Evolutionary conservation across 306 rosid species (phyloP).

Genomic region (Argentina anserina): DNA sequence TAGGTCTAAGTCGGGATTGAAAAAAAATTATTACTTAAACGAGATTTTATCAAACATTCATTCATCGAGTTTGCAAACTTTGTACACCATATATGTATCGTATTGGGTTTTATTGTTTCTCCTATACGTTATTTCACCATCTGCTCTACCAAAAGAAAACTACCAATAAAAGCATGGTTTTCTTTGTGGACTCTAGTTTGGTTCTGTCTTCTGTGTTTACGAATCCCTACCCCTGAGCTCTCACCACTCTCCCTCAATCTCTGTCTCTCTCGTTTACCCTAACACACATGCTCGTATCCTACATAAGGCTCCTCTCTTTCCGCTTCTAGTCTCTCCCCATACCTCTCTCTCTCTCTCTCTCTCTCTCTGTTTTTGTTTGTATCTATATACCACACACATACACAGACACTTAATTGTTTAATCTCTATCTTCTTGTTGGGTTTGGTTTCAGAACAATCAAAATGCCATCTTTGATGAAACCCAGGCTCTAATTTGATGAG

Average conservation of each 20-base stretch:
- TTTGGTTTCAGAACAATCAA: conserved; percentile 11
- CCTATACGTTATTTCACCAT: neutral
- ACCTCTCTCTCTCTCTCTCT: conserved; percentile 9
- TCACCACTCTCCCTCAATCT: conserved; percentile 11
- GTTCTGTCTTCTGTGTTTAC: conserved; percentile 9
- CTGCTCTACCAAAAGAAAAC: neutral
- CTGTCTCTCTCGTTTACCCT: conserved; percentile 41
- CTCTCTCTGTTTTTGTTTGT: conserved; percentile 8
- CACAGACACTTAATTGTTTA: conserved; percentile 7
- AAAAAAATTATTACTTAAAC: no score
- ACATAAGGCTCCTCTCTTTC: conserved; percentile 43
- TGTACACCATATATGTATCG: no score
- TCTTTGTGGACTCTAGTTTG: neutral
- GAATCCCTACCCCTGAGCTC: conserved; percentile 21
- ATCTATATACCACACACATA: neutral
- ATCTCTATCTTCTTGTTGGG: conserved; percentile 21
- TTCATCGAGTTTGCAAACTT: no score
- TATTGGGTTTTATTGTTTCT: neutral
- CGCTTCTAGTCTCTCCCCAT: conserved; percentile 4
- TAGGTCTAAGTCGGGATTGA: no score
- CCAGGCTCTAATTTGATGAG: conserved; percentile 36
- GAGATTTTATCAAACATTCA: no score
- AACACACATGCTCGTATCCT: conserved; percentile 38
- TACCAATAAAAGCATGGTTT: neutral
- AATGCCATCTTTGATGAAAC: conserved; percentile 31